Conservation (phyloP, 345 rosid genomes). For the Bruguiera gymnorhiza region DNA sequence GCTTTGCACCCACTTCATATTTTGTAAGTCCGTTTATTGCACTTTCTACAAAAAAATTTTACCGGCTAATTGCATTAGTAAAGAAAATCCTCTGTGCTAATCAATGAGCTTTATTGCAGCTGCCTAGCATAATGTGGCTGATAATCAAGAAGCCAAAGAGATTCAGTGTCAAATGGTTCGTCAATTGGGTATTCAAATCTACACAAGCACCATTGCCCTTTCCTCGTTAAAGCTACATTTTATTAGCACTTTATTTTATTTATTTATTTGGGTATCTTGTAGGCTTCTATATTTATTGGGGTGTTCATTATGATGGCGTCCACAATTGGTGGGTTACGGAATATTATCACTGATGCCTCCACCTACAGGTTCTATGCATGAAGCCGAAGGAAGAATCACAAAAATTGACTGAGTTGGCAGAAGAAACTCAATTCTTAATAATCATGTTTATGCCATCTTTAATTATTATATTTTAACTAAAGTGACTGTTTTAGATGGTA, state of each 20-base stretch:
- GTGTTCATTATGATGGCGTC: slow-evolving; percentile 84
- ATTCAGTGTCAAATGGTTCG: slow-evolving; percentile 66
- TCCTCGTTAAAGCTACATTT: neutral
- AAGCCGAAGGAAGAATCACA: neutral
- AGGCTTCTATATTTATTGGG: slow-evolving; percentile 63
- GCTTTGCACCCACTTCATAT: slow-evolving; percentile 89
- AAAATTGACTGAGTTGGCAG: no score
- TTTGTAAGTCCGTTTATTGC: slow-evolving; percentile 46
- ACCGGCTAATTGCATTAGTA: neutral
- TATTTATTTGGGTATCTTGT: neutral
- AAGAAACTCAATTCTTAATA: no score
- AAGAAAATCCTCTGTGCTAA: neutral
- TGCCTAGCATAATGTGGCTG: slow-evolving; percentile 92
- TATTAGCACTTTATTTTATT: no score
- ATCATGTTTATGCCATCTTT: no score
- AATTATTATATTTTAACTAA: no score
- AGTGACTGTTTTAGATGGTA: no score
- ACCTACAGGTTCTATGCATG: slow-evolving; percentile 75
- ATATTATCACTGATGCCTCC: slow-evolving; percentile 72
- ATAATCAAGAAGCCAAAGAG: slow-evolving; percentile 80
- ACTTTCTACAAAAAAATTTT: neutral
- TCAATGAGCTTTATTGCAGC: slow-evolving; percentile 41
- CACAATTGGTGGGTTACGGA: slow-evolving; percentile 85
- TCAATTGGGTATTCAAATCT: slow-evolving; percentile 71
- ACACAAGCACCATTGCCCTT: neutral